Percentiles rank a stretch among this genome's conserved stretches.
Conservation (phyloP, 371 early-diverging fungal genomes). For the Coemansia sp. region DNA sequence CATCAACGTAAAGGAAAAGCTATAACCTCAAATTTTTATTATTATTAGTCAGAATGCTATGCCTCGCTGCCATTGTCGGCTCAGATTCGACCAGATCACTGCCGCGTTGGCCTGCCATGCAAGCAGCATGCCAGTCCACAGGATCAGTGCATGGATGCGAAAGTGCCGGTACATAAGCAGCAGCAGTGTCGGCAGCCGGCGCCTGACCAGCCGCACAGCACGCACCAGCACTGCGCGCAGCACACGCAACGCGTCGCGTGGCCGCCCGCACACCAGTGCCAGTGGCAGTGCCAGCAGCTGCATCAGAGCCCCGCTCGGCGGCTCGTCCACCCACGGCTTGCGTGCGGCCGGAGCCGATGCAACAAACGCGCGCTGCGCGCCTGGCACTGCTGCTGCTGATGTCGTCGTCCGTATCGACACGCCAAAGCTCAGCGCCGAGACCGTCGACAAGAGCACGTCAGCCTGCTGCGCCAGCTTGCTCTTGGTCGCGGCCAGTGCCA, state of each 20-base stretch:
- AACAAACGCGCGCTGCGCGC: background rate
- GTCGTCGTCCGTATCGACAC: conserved; percentile 14
- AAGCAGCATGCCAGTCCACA: conserved; percentile 37
- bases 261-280: conserved; percentile 31
- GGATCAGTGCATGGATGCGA: conserved; percentile 29
- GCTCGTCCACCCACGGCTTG: no score
- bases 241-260: conserved; percentile 8
- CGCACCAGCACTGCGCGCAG: conserved; percentile 7
- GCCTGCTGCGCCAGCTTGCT: conserved; percentile 44
- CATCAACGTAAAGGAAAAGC: conserved; percentile 15
- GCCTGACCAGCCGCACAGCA: background rate
- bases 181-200: conserved; percentile 26
- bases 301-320: background rate
- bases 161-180: conserved; percentile 37
- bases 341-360: background rate
- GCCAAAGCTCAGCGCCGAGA: conserved; percentile 44
- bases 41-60: conserved; percentile 10
- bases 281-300: conserved; percentile 38
- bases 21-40: no score
- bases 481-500: conserved; percentile 33
- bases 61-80: conserved; percentile 29
- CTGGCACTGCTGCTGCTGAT: background rate
- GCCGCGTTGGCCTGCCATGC: conserved; percentile 43
- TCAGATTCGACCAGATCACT: conserved; percentile 32
- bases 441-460: conserved; percentile 47